Percentiles rank a stretch among this genome's conserved stretches.
Conservation (phyloP, 2,329 filamentous ascomycete species). For the Cytospora chrysosperma region DNA sequence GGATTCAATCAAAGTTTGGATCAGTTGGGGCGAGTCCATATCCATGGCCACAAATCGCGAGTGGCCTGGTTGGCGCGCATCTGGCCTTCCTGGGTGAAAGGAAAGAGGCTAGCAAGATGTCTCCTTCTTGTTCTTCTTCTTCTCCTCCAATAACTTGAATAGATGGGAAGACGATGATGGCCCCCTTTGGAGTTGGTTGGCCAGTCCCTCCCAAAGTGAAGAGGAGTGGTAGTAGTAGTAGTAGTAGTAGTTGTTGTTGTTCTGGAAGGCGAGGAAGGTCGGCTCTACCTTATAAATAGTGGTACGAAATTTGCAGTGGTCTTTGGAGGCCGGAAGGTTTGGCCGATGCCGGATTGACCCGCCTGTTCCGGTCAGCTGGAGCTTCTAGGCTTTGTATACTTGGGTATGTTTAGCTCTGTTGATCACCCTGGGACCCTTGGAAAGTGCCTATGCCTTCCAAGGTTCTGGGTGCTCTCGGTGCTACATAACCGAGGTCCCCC, state of each 20-base stretch:
- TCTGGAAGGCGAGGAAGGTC: not conserved
- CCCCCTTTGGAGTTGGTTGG: not conserved
- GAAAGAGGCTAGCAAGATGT: no score
- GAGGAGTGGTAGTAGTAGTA: no score
- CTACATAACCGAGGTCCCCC: not conserved
- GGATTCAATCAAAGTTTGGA: slow-evolving; percentile 60
- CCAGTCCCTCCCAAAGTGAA: not conserved
- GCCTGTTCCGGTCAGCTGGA: not conserved
- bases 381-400: not conserved
- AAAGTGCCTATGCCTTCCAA: not conserved
- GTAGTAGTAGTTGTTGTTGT: not conserved
- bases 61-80: slow-evolving; percentile 11
- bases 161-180: not conserved
- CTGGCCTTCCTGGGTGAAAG: slow-evolving; percentile 9
- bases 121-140: not conserved
- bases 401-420: not conserved
- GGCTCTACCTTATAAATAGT: not conserved
- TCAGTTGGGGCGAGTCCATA: slow-evolving; percentile 46
- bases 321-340: not conserved
- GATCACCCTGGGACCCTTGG: not conserved
- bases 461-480: not conserved
- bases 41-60: slow-evolving; percentile 27
- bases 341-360: slow-evolving; percentile 1
- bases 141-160: not conserved
- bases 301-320: not conserved